Conservation (phyloP, 2,329 filamentous ascomycete species). For the Diaporthe vexans region DNA sequence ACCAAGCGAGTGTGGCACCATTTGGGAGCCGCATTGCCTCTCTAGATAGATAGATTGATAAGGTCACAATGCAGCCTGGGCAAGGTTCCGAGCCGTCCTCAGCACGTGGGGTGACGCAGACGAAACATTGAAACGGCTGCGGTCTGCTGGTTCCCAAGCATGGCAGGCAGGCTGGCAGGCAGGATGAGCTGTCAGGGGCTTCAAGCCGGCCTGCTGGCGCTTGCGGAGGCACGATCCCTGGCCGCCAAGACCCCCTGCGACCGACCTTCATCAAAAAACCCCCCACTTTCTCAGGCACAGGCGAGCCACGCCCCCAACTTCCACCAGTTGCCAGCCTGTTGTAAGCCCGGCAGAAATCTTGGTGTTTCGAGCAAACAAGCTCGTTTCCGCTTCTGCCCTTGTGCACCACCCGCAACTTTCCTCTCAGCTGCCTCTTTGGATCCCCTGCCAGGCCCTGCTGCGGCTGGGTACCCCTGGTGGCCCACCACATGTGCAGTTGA, state of each 20-base stretch:
- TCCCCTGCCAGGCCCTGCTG: not conserved
- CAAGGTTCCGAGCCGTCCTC: not conserved
- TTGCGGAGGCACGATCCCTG: conserved; percentile 14
- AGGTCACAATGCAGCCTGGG: not conserved
- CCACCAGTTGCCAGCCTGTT: conserved; percentile 29
- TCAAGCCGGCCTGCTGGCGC: not conserved
- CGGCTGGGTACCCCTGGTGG: not conserved
- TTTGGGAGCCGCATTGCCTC: not conserved
- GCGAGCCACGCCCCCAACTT: conserved; percentile 25
- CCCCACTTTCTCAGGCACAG: not conserved
- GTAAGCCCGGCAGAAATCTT: conserved; percentile 23
- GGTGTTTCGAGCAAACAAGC: conserved; percentile 36
- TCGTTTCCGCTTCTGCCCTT: conserved; percentile 4
- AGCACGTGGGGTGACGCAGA: conserved; percentile 14
- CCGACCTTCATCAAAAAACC: conserved; percentile 29
- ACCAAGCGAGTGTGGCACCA: not conserved
- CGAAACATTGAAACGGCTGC: conserved; percentile 13
- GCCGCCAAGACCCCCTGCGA: conserved; percentile 35
- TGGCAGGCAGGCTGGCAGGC: not conserved
- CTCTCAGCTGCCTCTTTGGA: too few species aligned
- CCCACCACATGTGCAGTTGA: conserved; percentile 25
- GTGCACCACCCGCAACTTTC: conserved; percentile 23
- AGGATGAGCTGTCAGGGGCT: conserved; percentile 15
- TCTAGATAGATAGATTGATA: too few species aligned
- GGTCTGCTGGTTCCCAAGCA: not conserved